Base-by-base conservation (phyloP, 2,329 filamentous ascomycete genomes). In the Metarhizium brunneum region DNA sequence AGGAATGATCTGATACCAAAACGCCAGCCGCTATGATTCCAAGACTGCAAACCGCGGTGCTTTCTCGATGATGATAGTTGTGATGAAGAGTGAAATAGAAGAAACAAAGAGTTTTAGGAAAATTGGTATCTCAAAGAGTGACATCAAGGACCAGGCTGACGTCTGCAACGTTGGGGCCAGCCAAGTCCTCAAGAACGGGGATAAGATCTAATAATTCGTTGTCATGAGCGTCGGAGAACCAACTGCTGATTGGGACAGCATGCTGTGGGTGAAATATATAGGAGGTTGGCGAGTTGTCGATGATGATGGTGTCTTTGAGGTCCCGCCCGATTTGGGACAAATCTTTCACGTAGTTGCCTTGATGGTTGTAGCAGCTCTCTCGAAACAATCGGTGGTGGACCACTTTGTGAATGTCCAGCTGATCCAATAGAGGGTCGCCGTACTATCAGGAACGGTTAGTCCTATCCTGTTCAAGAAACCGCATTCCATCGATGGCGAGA, bases 191-290 rank as follows among this genome's bases (percentile, higher is more conserved):
- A 62, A 99, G 90, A 65, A 99, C 94, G 54, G 94, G 94, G 71
- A 99, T 97, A 65, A 99, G 79, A 71, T 99, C 94, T 66, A 99
- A 80, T 59, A 99, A 81, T 79, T 99, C 94, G 74, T 99, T 99
- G 76, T 99, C 94, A 73, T 99, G 94, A 59, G 94, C 94, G 74
- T 99, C 94, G 62, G 92, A 96, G 76, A 99, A 99, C 94, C 94
- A 99, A 79, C 92, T 97, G 82, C 92, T 96, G 76, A 99, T 99
- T 30, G 94, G 94, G 52, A 99, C 92, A 58, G 94, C 94, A 71
- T 99, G 94, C 76, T 99, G 92, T 29, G 94, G 94, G 70, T 99
- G 94, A 81, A 99, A 99, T 66, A 99, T 97, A 77, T 99, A 99
- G 13, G 92, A 97, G 4, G 94, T 99, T 2, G 94, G 94, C 50